A percentile compares a stretch with the other conserved stretches of the same genome.
Evolutionary conservation across 768 basidiomycete species (phyloP).

Genomic region (Sutorius australiensis): DNA sequence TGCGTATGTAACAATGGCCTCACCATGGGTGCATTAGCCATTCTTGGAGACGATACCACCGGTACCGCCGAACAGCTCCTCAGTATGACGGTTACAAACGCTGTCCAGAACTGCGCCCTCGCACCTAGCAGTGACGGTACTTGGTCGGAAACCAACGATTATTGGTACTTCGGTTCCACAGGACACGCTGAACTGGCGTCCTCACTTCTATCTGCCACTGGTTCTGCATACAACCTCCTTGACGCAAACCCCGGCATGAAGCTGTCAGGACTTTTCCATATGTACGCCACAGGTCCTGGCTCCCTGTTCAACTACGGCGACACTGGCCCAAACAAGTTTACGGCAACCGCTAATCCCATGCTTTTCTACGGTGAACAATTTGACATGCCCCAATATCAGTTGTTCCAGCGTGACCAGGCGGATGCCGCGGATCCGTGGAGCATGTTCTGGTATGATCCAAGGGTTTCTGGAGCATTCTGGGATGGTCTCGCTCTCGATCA

Average conservation of each 20-base stretch:
- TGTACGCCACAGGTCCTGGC: slow-evolving; percentile 82
- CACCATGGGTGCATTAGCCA: slow-evolving; percentile 85
- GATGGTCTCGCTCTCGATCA: slow-evolving; percentile 76
- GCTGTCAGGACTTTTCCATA: slow-evolving; percentile 82
- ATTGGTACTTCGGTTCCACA: slow-evolving; percentile 94
- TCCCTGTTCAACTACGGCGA: slow-evolving; percentile 70
- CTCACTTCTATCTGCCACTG: slow-evolving; percentile 80
- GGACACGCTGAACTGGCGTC: slow-evolving; percentile 87
- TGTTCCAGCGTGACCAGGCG: slow-evolving; percentile 87
- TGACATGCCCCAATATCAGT: slow-evolving; percentile 66
- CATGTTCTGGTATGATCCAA: slow-evolving; percentile 94
- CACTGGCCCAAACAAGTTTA: slow-evolving; percentile 85
- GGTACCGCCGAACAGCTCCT: slow-evolving; percentile 69
- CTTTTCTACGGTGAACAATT: slow-evolving; percentile 71
- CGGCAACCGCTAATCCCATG: slow-evolving; percentile 87
- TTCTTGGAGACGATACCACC: slow-evolving; percentile 77
- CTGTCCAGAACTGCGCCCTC: slow-evolving; percentile 68
- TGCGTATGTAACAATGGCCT: slow-evolving; percentile 93
- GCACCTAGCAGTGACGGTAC: slow-evolving; percentile 71
- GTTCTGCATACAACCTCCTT: slow-evolving; percentile 74
- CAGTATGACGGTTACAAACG: slow-evolving; percentile 65
- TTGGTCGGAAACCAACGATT: slow-evolving; percentile 92
- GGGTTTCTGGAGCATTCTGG: slow-evolving; percentile 88
- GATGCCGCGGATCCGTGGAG: slow-evolving; percentile 82
- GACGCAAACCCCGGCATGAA: slow-evolving; percentile 65